phyloP scores from a whole-genome alignment of 805 yeast species.

The Saccharomyces paradoxus region DNA sequence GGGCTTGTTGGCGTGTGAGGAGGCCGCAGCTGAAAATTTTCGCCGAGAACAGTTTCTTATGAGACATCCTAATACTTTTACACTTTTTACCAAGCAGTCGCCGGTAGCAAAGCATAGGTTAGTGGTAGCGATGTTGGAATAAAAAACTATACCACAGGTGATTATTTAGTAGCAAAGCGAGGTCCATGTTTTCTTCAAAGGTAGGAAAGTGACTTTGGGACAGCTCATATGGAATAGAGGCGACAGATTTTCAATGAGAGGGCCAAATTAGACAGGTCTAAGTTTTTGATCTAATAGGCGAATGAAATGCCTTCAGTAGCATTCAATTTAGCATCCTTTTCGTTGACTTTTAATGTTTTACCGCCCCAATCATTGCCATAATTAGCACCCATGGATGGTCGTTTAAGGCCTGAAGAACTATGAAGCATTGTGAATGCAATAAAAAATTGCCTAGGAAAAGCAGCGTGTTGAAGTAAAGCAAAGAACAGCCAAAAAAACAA shows the following conservation, averaged over 20 bases:
- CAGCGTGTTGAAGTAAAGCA: constrained; percentile 85
- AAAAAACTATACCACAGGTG: too few species aligned
- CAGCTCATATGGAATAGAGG: constrained; percentile 5
- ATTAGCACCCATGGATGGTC: constrained; percentile 83
- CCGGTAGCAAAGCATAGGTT: too few species aligned
- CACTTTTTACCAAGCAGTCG: too few species aligned
- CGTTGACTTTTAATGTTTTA: constrained; percentile 78
- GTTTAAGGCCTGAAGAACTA: constrained; percentile 93
- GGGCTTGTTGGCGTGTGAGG: too few species aligned
- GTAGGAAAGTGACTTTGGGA: too few species aligned
- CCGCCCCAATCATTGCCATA: constrained; percentile 57
- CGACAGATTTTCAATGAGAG: constrained; percentile 9
- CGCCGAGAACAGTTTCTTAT: too few species aligned
- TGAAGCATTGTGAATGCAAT: constrained; percentile 92
- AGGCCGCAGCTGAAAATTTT: too few species aligned
- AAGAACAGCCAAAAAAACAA: constrained; percentile 62
- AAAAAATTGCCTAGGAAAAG: constrained; percentile 73
- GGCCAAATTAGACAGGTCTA: constrained; percentile 36
- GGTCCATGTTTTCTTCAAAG: too few species aligned
- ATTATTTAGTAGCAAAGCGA: too few species aligned
- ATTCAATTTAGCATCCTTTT: constrained; percentile 84
- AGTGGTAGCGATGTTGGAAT: too few species aligned
- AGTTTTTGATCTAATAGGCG: constrained; percentile 80
- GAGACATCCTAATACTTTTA: too few species aligned
- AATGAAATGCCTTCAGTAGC: constrained; percentile 78